Evolutionary conservation across 1,284 basidiomycete genomes (phyloP), one percentile per base, ranked within the genome.

Genomic region (Fomitiporia mediterranea): DNA sequence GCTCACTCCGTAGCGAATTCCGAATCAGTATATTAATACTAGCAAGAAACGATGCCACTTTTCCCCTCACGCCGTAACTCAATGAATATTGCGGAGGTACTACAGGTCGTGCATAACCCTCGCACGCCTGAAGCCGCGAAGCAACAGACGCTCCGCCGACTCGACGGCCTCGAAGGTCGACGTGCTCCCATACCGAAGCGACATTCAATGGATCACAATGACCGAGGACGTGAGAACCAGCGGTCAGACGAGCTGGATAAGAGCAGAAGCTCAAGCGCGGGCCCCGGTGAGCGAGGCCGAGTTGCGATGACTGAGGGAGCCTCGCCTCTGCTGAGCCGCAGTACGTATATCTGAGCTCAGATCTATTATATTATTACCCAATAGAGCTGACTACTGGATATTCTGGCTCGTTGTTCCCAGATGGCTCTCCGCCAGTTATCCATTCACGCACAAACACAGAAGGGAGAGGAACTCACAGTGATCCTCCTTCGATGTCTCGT

Each of bases 81-180:
- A n/a, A 28, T 42, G 13, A 56, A 44, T n/a, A 51, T 56, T 21
- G 39, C 48, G 21, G 55, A 56, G 30, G 49, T 51, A n/a, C 39
- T 56, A 13, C 39, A 43, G 17, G 19, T 46, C 2, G 37, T 58
- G 42, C 51, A 50, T 17, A 51, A 58, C 30, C 56, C 56, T 5
- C 50, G 34, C 15, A 54, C 47, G 6, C 47, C 56, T 2, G 42
- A 43, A n/a, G 44, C 47, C 7, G 44, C 44, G 4, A 58, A 54
- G 52, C 40, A 49, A 6, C 35, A 49, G 19, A 51, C 56, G 17
- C 56, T 58, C 15, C 21, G 52, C 7, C 47, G 47, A 27, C 51
- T 58, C n/a, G 56, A 58, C 30, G 56, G 56, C 13, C 51, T 58
- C 30, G 55, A 56, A 30, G 48, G 55, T 6, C 47, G 55, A 8